These are phyloP conservation scores for Phytophthora syringae DNA, from an alignment of 352 stramenopile species.

Conservation along the genomic window DNA sequence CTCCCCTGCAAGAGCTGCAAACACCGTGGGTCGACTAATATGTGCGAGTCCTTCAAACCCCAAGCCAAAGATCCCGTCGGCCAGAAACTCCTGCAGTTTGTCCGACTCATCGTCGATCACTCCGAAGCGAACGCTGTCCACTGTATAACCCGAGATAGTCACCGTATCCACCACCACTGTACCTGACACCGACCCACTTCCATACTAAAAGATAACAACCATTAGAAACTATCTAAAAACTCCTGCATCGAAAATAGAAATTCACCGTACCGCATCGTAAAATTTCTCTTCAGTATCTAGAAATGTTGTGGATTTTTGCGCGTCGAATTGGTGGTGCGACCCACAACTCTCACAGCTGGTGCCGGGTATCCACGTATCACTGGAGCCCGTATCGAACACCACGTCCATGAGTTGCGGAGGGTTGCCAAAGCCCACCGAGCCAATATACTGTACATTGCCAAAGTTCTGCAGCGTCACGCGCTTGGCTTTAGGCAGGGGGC, in stretches of 20 bases:
- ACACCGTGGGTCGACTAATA: slow-evolving; percentile 87
- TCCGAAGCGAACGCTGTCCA: slow-evolving; percentile 82
- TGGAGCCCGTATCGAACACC: slow-evolving; percentile 86
- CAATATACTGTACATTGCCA: slow-evolving; percentile 87
- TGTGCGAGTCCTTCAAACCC: slow-evolving; percentile 88
- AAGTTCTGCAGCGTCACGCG: slow-evolving; percentile 78
- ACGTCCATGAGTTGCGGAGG: slow-evolving; percentile 69
- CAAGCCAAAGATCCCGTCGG: slow-evolving; percentile 89
- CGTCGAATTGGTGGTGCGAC: slow-evolving; percentile 65
- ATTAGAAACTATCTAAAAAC: slow-evolving; percentile 14
- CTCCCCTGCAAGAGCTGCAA: slow-evolving; percentile 67
- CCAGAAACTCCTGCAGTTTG: slow-evolving; percentile 81
- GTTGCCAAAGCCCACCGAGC: slow-evolving; percentile 73
- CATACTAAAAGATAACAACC: slow-evolving; percentile 52
- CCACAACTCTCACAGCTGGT: slow-evolving; percentile 55
- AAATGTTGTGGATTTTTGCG: slow-evolving; percentile 64
- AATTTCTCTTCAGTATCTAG: slow-evolving; percentile 80
- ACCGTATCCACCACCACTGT: slow-evolving; percentile 83
- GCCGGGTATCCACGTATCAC: slow-evolving; percentile 81
- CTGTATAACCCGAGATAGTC: slow-evolving; percentile 65
- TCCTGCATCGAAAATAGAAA: slow-evolving; percentile 7
- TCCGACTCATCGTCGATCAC: slow-evolving; percentile 72
- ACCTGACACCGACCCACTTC: slow-evolving; percentile 79
- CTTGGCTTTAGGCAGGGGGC: slow-evolving; percentile 42
- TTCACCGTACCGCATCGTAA: slow-evolving; percentile 58